A percentile compares a stretch with the other conserved stretches of the same genome.
Evolutionary conservation across 768 basidiomycete species (phyloP).

Genomic region (Porphyrellus cyaneotinctus): DNA sequence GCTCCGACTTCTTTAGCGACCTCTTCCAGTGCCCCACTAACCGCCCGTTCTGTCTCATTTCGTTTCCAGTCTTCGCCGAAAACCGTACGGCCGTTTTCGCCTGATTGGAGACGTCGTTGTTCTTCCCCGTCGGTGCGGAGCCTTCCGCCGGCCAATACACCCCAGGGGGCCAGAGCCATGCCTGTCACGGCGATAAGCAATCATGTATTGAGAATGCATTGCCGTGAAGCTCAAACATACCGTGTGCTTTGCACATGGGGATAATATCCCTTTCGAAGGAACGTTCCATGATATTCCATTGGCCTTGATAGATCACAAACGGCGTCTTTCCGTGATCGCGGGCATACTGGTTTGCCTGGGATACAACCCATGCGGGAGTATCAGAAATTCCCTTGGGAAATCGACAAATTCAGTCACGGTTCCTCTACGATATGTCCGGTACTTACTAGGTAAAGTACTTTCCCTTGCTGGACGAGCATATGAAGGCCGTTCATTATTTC

Average conservation of each 20-base stretch:
- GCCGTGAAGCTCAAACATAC: not conserved
- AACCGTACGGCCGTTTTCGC: constrained; percentile 37
- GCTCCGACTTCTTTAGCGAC: constrained; percentile 39
- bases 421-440: not conserved
- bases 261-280: constrained; percentile 45
- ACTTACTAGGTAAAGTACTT: constrained; percentile 38
- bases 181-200: constrained; percentile 1
- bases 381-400: constrained; percentile 25
- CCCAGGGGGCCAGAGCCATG: constrained; percentile 38
- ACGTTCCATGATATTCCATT: constrained; percentile 32
- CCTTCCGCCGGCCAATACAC: constrained; percentile 30
- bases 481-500: constrained; percentile 46
- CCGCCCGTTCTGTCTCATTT: constrained; percentile 28
- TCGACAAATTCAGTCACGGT: not conserved
- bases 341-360: constrained; percentile 41
- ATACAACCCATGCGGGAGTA: constrained; percentile 39
- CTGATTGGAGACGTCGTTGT: constrained; percentile 20
- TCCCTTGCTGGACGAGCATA: constrained; percentile 39
- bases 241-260: constrained; percentile 29
- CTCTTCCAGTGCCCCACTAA: constrained; percentile 35
- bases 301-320: constrained; percentile 44
- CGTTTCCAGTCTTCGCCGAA: constrained; percentile 31
- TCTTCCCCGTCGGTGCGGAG: constrained; percentile 33
- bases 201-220: not conserved
- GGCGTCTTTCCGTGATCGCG: constrained; percentile 39